These are phyloP conservation scores for Colletotrichum phormii DNA, from an alignment of 2,329 filamentous ascomycete genomes.

Conservation along the genomic window DNA sequence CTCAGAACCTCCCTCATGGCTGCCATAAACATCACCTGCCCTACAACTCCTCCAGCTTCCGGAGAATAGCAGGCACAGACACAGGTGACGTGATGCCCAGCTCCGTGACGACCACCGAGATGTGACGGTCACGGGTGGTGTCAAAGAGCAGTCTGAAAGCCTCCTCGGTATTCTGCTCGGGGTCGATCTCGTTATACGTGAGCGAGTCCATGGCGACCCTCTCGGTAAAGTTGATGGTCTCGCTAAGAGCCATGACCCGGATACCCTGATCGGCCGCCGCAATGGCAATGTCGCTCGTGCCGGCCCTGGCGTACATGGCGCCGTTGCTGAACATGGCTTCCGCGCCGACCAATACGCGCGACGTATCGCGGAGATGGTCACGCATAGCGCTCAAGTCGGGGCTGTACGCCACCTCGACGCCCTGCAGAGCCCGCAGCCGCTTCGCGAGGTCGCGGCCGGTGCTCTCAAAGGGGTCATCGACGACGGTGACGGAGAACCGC, in stretches of 20 bases:
- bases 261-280: constrained; percentile 80
- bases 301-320: constrained; percentile 86
- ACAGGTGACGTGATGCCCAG: constrained; percentile 87
- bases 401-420: constrained; percentile 80
- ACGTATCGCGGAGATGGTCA: constrained; percentile 74
- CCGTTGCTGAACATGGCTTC: constrained; percentile 98
- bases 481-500: constrained; percentile 84
- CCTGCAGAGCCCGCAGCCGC: constrained; percentile 62
- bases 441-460: constrained; percentile 73
- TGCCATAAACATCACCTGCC: not conserved
- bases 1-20: not conserved
- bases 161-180: constrained; percentile 69
- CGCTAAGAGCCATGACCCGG: constrained; percentile 89
- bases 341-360: constrained; percentile 87
- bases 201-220: constrained; percentile 92
- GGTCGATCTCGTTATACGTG: constrained; percentile 92
- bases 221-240: constrained; percentile 92
- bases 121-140: constrained; percentile 87
- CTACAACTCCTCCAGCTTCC: constrained; percentile 68
- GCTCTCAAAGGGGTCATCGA: constrained; percentile 75
- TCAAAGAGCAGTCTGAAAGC: constrained; percentile 84
- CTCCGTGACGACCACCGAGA: constrained; percentile 92
- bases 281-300: constrained; percentile 88
- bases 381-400: constrained; percentile 81
- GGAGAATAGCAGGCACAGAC: constrained; percentile 77